A percentile compares a stretch with the other conserved stretches of the same genome.
Conservation (phyloP, 2,329 filamentous ascomycete species). For the Beauveria pseudobassiana region DNA sequence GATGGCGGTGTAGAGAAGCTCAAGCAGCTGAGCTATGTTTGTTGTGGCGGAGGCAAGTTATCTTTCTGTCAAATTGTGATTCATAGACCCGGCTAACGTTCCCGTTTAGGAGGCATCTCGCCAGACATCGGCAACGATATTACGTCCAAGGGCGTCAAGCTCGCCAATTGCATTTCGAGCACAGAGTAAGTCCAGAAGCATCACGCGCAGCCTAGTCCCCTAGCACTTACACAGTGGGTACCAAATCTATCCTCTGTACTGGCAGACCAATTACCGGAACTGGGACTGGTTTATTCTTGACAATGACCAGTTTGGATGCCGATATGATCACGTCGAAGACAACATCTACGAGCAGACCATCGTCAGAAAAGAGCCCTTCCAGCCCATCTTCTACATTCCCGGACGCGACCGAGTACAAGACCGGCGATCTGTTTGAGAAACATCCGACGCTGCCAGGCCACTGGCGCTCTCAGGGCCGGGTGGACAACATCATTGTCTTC, state of each 20-base stretch:
- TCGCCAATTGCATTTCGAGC: conserved; percentile 31
- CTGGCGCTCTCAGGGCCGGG: conserved; percentile 19
- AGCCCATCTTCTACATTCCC: conserved; percentile 31
- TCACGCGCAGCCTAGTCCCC: not conserved
- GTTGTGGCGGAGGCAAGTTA: conserved; percentile 3
- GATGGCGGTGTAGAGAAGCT: not conserved
- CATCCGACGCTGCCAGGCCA: conserved; percentile 30
- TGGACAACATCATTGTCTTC: conserved; percentile 42
- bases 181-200: conserved; percentile 28
- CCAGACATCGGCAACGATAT: conserved; percentile 29
- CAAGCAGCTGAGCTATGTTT: conserved; percentile 2
- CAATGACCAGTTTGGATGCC: conserved; percentile 28
- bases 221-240: conserved; percentile 19
- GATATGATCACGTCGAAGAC: conserved; percentile 29
- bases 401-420: conserved; percentile 27
- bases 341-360: conserved; percentile 32
- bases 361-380: conserved; percentile 26
- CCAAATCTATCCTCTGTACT: conserved; percentile 24
- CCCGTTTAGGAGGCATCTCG: conserved; percentile 26
- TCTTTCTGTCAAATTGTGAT: not conserved
- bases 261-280: conserved; percentile 22
- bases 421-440: conserved; percentile 32
- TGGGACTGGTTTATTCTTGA: conserved; percentile 36
- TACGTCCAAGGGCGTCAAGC: conserved; percentile 24
- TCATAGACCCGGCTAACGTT: not conserved